Evolutionary conservation across 371 early-diverging fungal genomes (phyloP).

Genomic region (Umbelopsis sp.): DNA sequence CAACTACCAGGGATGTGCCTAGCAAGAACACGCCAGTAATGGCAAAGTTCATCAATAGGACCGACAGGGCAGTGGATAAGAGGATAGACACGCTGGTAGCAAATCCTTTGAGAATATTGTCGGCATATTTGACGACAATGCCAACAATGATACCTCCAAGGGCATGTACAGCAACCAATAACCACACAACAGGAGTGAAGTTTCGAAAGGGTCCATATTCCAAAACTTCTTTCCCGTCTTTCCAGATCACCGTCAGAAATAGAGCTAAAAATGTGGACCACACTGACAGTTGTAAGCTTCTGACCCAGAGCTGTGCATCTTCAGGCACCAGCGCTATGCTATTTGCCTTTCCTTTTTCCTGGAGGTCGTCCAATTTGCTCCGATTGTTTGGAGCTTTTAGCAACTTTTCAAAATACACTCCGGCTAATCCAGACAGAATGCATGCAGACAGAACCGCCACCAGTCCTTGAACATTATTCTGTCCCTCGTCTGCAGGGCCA

Average conservation of each 20-base stretch:
- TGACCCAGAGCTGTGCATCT: slow-evolving; percentile 72
- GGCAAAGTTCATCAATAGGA: slow-evolving; percentile 76
- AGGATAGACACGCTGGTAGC: slow-evolving; percentile 96
- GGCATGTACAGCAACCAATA: slow-evolving; percentile 87
- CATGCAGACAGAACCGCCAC: slow-evolving; percentile 74
- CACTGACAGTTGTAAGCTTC: slow-evolving; percentile 88
- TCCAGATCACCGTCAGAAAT: slow-evolving; percentile 64
- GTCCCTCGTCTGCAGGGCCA: no score
- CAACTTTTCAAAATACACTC: slow-evolving; percentile 89
- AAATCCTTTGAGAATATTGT: slow-evolving; percentile 96
- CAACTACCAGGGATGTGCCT: slow-evolving; percentile 78
- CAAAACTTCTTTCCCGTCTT: slow-evolving; percentile 78
- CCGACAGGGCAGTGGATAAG: slow-evolving; percentile 75
- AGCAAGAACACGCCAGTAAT: slow-evolving; percentile 73
- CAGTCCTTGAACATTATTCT: slow-evolving; percentile 59
- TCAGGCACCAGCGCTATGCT: neutral
- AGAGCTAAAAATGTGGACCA: slow-evolving; percentile 74
- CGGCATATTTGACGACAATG: slow-evolving; percentile 94
- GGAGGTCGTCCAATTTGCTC: neutral
- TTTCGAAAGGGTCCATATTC: slow-evolving; percentile 88
- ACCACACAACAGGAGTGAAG: slow-evolving; percentile 77
- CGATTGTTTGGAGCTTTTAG: slow-evolving; percentile 56
- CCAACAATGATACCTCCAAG: slow-evolving; percentile 93
- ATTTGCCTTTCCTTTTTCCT: slow-evolving; percentile 6
- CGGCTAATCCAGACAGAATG: slow-evolving; percentile 80